phyloP scores from a whole-genome alignment of 352 stramenopile genomes.

The Phytophthora idaei region DNA sequence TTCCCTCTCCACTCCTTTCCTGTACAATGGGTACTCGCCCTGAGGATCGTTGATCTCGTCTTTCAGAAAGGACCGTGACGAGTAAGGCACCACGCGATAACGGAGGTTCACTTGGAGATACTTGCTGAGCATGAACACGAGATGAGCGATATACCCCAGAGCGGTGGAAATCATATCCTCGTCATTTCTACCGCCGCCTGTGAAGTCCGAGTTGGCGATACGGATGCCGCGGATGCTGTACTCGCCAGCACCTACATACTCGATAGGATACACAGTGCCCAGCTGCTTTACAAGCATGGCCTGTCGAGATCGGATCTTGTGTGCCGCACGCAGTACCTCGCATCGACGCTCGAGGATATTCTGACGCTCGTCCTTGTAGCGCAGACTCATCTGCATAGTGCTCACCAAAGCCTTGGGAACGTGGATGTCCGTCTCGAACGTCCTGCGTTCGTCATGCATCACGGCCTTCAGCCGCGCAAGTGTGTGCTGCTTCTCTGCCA shows the following conservation, averaged over 20 bases:
- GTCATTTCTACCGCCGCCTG: slow-evolving; percentile 55
- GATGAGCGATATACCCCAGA: slow-evolving; percentile 85
- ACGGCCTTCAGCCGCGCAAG: slow-evolving; percentile 61
- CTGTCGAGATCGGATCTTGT: slow-evolving; percentile 85
- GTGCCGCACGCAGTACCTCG: slow-evolving; percentile 75
- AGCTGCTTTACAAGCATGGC: slow-evolving; percentile 82
- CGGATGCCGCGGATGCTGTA: slow-evolving; percentile 84
- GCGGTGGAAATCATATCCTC: slow-evolving; percentile 87
- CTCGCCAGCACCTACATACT: slow-evolving; percentile 80
- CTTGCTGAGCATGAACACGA: slow-evolving; percentile 91
- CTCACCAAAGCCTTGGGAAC: slow-evolving; percentile 77
- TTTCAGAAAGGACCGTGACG: slow-evolving; percentile 80
- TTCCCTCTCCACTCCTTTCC: slow-evolving; percentile 76
- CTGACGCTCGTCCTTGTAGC: slow-evolving; percentile 85
- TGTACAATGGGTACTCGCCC: slow-evolving; percentile 85
- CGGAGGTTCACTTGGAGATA: slow-evolving; percentile 87
- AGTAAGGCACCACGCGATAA: slow-evolving; percentile 82
- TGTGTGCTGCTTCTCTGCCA: slow-evolving; percentile 61
- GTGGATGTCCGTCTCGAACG: slow-evolving; percentile 82
- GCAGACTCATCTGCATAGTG: slow-evolving; percentile 83
- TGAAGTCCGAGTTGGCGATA: slow-evolving; percentile 75
- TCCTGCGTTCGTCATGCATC: slow-evolving; percentile 78
- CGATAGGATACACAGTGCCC: slow-evolving; percentile 80
- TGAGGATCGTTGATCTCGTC: slow-evolving; percentile 87
- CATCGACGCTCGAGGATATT: slow-evolving; percentile 77